These are phyloP conservation scores for Botrytis fragariae DNA, from an alignment of 2,329 filamentous ascomycete species.

Conservation along the genomic window DNA sequence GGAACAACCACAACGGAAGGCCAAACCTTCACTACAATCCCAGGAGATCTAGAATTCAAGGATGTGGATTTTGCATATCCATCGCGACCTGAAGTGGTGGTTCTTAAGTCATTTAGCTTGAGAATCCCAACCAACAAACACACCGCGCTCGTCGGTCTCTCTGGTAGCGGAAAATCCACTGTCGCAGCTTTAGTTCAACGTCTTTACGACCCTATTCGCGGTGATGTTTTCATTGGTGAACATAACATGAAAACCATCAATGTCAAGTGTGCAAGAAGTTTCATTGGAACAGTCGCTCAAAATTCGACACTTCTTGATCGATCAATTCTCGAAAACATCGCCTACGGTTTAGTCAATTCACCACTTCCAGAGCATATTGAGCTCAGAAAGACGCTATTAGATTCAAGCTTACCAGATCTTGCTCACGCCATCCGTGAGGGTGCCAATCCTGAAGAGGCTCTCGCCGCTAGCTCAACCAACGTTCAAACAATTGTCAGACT, in stretches of 20 bases:
- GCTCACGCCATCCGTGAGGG: neutral
- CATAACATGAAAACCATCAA: slow-evolving; percentile 4
- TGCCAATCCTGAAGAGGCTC: neutral
- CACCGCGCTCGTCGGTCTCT: slow-evolving; percentile 58
- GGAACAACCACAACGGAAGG: slow-evolving; percentile 28
- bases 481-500: slow-evolving; percentile 7
- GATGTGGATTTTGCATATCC: slow-evolving; percentile 42
- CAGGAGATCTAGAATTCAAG: slow-evolving; percentile 7
- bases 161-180: slow-evolving; percentile 57
- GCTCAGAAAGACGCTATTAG: neutral
- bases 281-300: slow-evolving; percentile 10
- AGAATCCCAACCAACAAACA: slow-evolving; percentile 28
- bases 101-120: slow-evolving; percentile 36
- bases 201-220: slow-evolving; percentile 49
- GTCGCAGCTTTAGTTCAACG: slow-evolving; percentile 54
- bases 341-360: slow-evolving; percentile 16
- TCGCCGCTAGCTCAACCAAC: neutral
- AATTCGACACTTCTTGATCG: slow-evolving; percentile 9
- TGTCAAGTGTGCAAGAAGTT: slow-evolving; percentile 8
- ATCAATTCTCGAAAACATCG: slow-evolving; percentile 15
- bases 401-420: slow-evolving; percentile 11
- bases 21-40: neutral
- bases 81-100: slow-evolving; percentile 29
- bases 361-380: slow-evolving; percentile 1
- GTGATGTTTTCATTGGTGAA: slow-evolving; percentile 1